A percentile compares a stretch with the other conserved stretches of the same genome.
Conservation (phyloP, 2,329 filamentous ascomycete species). For the Scedosporium aurantiacum region DNA sequence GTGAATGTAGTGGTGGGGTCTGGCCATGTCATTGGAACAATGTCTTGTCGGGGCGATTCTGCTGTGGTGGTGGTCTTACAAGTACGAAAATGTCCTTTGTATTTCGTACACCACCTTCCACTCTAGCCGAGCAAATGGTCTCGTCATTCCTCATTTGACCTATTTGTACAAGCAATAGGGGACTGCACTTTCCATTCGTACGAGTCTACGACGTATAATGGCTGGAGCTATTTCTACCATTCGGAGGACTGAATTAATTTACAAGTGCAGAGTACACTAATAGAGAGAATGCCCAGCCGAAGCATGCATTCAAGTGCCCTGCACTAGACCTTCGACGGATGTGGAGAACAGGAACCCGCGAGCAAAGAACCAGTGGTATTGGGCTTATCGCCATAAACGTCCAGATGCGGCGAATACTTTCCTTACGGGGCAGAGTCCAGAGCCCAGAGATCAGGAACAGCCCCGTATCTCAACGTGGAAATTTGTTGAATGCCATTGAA, state of each 20-base stretch:
- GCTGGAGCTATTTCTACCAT: background rate
- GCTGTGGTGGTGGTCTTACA: background rate
- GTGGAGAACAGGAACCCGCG: too few species aligned
- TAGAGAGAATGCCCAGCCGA: too few species aligned
- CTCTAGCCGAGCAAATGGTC: background rate
- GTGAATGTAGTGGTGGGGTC: background rate
- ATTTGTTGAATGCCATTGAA: background rate
- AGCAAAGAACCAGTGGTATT: too few species aligned
- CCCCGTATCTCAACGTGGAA: background rate
- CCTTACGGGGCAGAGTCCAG: background rate
- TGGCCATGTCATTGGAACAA: background rate
- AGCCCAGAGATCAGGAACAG: background rate
- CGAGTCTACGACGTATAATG: background rate
- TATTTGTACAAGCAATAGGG: background rate
- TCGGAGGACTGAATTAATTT: background rate
- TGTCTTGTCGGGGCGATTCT: background rate
- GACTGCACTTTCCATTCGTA: background rate
- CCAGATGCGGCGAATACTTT: too few species aligned
- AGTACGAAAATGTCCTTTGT: too few species aligned
- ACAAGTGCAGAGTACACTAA: too few species aligned
- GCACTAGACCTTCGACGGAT: too few species aligned
- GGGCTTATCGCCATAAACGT: too few species aligned
- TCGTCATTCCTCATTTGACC: background rate
- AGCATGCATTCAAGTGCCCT: too few species aligned
- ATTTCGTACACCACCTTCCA: background rate